Evolutionary conservation across 306 rosid species (phyloP).

Genomic region (Crotalaria pallida): DNA sequence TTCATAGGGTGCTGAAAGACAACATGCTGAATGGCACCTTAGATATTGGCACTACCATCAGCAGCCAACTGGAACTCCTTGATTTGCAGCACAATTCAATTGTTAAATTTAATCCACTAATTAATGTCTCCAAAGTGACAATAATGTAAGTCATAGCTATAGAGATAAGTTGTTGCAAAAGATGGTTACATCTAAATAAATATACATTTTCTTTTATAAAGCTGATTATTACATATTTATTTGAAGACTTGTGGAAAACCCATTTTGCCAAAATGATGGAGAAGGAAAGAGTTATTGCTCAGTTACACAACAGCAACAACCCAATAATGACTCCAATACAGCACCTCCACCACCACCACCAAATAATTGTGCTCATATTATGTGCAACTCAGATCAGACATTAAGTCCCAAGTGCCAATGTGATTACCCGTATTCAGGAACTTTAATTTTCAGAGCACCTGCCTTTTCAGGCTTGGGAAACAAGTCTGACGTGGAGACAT

Average conservation of each 20-base stretch:
- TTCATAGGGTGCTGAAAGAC: constrained; percentile 25
- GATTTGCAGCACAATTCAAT: constrained; percentile 29
- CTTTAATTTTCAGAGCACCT: constrained; percentile 50
- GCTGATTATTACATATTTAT: not conserved
- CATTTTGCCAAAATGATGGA: constrained; percentile 33
- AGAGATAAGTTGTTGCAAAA: not conserved
- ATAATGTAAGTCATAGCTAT: constrained; percentile 27
- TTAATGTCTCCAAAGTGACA: constrained; percentile 13
- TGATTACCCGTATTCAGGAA: constrained; percentile 59
- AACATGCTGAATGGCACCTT: constrained; percentile 33
- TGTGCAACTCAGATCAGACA: constrained; percentile 34
- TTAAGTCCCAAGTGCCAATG: constrained; percentile 70
- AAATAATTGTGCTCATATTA: constrained; percentile 30
- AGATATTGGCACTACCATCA: constrained; percentile 24
- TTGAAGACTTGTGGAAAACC: constrained; percentile 54
- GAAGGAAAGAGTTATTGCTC: constrained; percentile 32
- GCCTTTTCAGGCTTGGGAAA: constrained; percentile 45
- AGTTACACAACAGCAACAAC: not conserved
- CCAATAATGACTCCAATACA: constrained; percentile 18
- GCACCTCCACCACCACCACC: constrained; percentile 19
- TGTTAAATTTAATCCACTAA: not conserved
- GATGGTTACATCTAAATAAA: not conserved
- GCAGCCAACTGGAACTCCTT: constrained; percentile 27
- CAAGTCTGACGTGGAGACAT: constrained; percentile 18
- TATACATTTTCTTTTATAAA: not conserved